A percentile compares a stretch with the other conserved stretches of the same genome.
phyloP scores from a whole-genome alignment of 202 grass and related monocot genomes.

The Digitaria exilis region DNA sequence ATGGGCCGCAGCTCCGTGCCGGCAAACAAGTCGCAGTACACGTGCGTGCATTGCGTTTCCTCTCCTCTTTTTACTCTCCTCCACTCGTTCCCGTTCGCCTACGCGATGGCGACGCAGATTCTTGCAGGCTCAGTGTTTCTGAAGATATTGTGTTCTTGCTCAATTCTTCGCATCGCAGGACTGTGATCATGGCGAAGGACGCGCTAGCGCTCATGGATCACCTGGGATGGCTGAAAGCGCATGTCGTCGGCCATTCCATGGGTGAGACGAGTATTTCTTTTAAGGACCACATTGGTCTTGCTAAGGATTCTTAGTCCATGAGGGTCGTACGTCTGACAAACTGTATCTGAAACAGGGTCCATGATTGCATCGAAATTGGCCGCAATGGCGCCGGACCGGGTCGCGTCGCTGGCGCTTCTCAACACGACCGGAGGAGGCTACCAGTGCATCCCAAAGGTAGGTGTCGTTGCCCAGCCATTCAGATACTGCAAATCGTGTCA shows the following conservation, averaged over 20 bases:
- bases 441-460: slow-evolving; percentile 84
- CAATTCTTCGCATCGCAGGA: slow-evolving; percentile 52
- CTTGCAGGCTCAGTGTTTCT: not conserved
- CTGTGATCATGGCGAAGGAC: slow-evolving; percentile 75
- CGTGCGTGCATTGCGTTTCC: slow-evolving; percentile 22
- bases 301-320: not conserved
- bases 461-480: slow-evolving; percentile 11
- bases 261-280: slow-evolving; percentile 41
- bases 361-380: slow-evolving; percentile 87
- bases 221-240: slow-evolving; percentile 66
- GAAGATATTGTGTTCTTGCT: not conserved
- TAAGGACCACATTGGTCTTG: not conserved
- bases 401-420: slow-evolving; percentile 74
- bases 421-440: slow-evolving; percentile 77
- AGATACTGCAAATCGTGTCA: not conserved
- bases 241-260: slow-evolving; percentile 85
- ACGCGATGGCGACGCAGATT: not conserved
- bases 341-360: slow-evolving; percentile 44
- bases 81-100: too few species aligned
- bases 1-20: slow-evolving; percentile 70
- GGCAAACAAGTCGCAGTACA: slow-evolving; percentile 60
- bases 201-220: slow-evolving; percentile 67
- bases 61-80: not conserved
- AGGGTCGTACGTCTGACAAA: not conserved
- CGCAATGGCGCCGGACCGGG: slow-evolving; percentile 54